These are phyloP conservation scores for Senna tora DNA, from an alignment of 306 rosid species.

Conservation along the genomic window DNA sequence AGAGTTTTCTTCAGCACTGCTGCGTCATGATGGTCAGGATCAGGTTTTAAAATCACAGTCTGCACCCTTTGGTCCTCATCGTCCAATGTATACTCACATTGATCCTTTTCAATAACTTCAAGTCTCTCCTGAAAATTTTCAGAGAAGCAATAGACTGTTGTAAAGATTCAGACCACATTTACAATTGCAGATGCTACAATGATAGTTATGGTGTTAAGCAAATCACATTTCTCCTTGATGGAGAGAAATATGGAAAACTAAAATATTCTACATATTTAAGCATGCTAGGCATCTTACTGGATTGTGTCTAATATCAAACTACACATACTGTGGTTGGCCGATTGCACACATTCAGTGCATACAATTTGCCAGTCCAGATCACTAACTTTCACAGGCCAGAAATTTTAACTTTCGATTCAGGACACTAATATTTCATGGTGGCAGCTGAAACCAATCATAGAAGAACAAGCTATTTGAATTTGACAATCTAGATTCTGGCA, in stretches of 20 bases:
- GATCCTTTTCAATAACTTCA: conserved; percentile 87
- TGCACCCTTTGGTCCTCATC: conserved; percentile 87
- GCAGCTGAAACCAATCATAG: neutral
- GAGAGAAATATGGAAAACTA: conserved; percentile 7
- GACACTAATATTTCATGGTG: conserved; percentile 2
- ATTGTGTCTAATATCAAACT: neutral
- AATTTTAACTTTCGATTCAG: neutral
- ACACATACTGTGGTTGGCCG: neutral
- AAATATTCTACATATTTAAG: neutral
- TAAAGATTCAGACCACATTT: conserved; percentile 22
- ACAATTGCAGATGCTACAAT: conserved; percentile 8
- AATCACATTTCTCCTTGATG: neutral
- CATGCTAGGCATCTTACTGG: neutral
- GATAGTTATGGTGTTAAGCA: conserved; percentile 19
- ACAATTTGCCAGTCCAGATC: neutral
- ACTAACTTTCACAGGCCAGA: neutral
- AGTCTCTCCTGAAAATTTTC: conserved; percentile 73
- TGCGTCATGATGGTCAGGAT: conserved; percentile 61
- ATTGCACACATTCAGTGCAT: neutral
- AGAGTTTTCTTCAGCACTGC: conserved; percentile 86
- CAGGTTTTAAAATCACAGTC: conserved; percentile 84
- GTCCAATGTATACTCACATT: conserved; percentile 88
- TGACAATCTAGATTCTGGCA: neutral
- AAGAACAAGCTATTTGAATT: neutral
- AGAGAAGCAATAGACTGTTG: conserved; percentile 29